Percentiles rank a stretch among this genome's conserved stretches.
Evolutionary conservation across 2,329 filamentous ascomycete species (phyloP).

Genomic region (Colletotrichum echinochloae): DNA sequence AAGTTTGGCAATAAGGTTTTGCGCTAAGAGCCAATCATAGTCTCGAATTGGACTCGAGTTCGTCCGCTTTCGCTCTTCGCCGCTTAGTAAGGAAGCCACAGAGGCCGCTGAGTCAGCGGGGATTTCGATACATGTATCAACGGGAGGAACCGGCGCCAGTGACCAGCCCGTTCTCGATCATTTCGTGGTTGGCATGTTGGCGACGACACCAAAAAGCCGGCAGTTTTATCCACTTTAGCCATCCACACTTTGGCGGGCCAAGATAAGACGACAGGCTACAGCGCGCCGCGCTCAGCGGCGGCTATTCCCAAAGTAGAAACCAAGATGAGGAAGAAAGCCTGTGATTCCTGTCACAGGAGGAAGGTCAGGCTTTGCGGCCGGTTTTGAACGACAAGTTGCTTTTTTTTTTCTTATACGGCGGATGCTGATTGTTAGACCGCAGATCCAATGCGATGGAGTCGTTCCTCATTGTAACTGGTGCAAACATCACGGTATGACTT

Average conservation of each 20-base stretch:
- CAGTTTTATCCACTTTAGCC: not conserved
- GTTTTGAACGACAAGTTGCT: not conserved
- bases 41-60: not conserved
- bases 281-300: conserved; percentile 27
- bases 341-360: conserved; percentile 61
- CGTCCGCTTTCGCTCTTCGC: not conserved
- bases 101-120: conserved; percentile 33
- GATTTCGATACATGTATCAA: conserved; percentile 27
- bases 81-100: not conserved
- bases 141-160: conserved; percentile 20
- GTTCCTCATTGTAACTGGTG: conserved; percentile 63
- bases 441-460: conserved; percentile 64
- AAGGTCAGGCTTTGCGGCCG: conserved; percentile 53
- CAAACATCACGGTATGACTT: conserved; percentile 58
- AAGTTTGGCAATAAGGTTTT: conserved; percentile 19
- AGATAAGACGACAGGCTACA: not conserved
- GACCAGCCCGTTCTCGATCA: conserved; percentile 8
- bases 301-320: conserved; percentile 24
- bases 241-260: not conserved
- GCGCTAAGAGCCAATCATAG: not conserved
- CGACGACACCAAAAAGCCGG: not conserved
- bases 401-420: conserved; percentile 11
- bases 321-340: conserved; percentile 52
- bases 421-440: conserved; percentile 22
- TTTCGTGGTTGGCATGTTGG: not conserved